These are phyloP conservation scores for Epicoccum nigrum DNA, from an alignment of 2,329 filamentous ascomycete genomes.

Conservation along the genomic window DNA sequence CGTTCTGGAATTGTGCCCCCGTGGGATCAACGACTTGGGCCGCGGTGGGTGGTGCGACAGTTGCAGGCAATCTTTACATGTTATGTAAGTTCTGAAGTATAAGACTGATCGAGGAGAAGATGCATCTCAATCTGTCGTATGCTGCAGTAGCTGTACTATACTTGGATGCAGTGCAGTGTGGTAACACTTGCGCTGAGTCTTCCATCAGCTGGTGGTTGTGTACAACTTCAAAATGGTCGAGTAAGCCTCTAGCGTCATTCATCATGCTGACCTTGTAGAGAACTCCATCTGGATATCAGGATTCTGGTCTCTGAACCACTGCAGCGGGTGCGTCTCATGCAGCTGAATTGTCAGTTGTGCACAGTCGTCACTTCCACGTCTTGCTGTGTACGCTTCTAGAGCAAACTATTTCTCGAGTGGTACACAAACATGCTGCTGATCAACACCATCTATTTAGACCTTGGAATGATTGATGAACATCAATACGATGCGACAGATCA, in stretches of 20 bases:
- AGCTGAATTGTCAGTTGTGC: too few relatives aligned
- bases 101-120: neutral
- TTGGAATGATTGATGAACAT: neutral
- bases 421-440: neutral
- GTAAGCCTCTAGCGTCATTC: neutral
- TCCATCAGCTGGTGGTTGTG: slow-evolving; percentile 35
- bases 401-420: neutral
- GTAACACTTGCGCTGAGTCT: slow-evolving; percentile 37
- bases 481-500: neutral
- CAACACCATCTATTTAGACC: neutral
- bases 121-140: neutral
- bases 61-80: neutral
- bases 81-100: neutral
- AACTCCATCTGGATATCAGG: neutral
- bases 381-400: neutral
- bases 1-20: slow-evolving; percentile 2
- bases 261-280: neutral
- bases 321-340: neutral
- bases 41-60: neutral
- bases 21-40: neutral
- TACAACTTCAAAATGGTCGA: neutral
- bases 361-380: neutral
- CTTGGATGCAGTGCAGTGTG: slow-evolving; percentile 1
- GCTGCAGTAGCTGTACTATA: neutral
- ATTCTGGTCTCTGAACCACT: neutral